These are phyloP conservation scores for Leccinellum rugosiceps DNA, from an alignment of 768 basidiomycete species.

Conservation along the genomic window DNA sequence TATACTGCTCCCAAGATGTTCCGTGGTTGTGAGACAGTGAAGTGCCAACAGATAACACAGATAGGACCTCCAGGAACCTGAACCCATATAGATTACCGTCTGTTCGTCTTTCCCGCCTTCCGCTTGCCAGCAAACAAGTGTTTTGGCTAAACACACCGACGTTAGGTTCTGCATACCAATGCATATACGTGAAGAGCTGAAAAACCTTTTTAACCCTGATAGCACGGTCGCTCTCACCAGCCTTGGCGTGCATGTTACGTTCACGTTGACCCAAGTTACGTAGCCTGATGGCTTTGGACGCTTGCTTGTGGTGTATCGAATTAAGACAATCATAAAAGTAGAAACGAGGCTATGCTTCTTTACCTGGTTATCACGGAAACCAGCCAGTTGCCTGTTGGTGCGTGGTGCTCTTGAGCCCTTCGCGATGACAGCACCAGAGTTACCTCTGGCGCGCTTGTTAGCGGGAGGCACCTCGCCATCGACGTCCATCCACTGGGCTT, in stretches of 20 bases:
- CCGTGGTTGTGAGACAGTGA: not conserved
- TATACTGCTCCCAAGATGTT: too few species aligned
- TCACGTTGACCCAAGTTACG: constrained; percentile 84
- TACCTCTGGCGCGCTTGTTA: constrained; percentile 60
- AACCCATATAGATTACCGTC: constrained; percentile 45
- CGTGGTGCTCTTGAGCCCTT: constrained; percentile 55
- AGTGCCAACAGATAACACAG: constrained; percentile 5
- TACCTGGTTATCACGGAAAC: constrained; percentile 74
- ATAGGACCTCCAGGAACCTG: not conserved
- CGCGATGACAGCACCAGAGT: constrained; percentile 54
- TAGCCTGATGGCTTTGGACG: constrained; percentile 71
- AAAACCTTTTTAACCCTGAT: constrained; percentile 82
- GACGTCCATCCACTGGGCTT: constrained; percentile 53
- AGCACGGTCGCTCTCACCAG: constrained; percentile 84
- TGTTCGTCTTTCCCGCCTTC: constrained; percentile 77
- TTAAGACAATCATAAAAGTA: not conserved
- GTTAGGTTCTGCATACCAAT: not conserved
- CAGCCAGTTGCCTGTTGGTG: constrained; percentile 71
- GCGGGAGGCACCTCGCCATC: constrained; percentile 49
- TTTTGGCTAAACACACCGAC: constrained; percentile 57
- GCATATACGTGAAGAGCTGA: constrained; percentile 3
- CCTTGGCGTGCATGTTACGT: constrained; percentile 85
- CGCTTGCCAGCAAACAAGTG: constrained; percentile 85
- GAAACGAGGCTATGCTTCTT: not conserved
- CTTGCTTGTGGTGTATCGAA: constrained; percentile 53